These are phyloP conservation scores for Sclerotiophoma versabilis DNA, from an alignment of 2,329 filamentous ascomycete species.

Conservation along the genomic window DNA sequence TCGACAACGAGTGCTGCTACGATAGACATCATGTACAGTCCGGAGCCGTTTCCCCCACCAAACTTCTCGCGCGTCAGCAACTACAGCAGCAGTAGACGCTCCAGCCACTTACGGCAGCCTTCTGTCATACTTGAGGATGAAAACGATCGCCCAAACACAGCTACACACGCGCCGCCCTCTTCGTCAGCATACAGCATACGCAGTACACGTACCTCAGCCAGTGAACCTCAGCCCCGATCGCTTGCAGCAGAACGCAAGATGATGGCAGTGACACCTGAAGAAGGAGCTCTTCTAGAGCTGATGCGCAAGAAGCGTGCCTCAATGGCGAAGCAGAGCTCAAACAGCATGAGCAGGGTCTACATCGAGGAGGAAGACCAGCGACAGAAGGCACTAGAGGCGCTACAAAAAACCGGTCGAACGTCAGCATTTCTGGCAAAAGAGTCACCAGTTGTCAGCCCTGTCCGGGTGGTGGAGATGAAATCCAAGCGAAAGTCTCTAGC, in stretches of 20 bases:
- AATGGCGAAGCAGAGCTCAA: conserved; percentile 51
- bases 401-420: conserved; percentile 25
- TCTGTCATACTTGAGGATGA: conserved; percentile 49
- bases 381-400: conserved; percentile 25
- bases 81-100: conserved; percentile 32
- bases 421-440: conserved; percentile 39
- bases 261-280: conserved; percentile 59
- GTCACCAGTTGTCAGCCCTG: conserved; percentile 29
- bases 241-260: conserved; percentile 44
- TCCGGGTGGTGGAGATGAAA: conserved; percentile 28
- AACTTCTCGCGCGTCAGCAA: conserved; percentile 27
- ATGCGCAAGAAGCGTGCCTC: conserved; percentile 58
- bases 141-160: conserved; percentile 39
- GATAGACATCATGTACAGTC: conserved; percentile 51
- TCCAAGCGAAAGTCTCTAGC: conserved; percentile 25
- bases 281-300: conserved; percentile 58
- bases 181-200: conserved; percentile 39
- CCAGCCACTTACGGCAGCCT: conserved; percentile 47
- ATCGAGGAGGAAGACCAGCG: conserved; percentile 41
- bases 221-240: conserved; percentile 42
- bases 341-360: conserved; percentile 30
- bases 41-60: conserved; percentile 36
- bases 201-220: conserved; percentile 43
- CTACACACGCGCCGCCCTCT: conserved; percentile 25
- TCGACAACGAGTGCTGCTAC: conserved; percentile 47